Conservation (phyloP, 2,329 filamentous ascomycete species). For the Talaromyces atroroseus region DNA sequence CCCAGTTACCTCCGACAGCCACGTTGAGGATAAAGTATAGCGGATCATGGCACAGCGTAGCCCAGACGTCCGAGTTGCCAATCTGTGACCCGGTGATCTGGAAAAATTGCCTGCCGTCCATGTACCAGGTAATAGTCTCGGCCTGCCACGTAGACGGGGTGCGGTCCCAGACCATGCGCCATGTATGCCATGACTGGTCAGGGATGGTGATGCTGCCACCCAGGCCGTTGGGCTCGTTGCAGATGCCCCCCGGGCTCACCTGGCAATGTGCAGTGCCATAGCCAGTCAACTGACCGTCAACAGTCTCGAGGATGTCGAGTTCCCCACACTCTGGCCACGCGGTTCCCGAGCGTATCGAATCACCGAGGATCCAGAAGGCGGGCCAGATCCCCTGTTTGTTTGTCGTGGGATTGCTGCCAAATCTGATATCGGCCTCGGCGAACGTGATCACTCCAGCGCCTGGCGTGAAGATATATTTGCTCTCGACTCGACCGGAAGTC, state of each 20-base stretch:
- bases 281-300: constrained; percentile 10
- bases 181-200: constrained; percentile 13
- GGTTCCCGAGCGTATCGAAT: constrained; percentile 7
- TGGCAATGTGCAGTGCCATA: constrained; percentile 13
- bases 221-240: constrained; percentile 9
- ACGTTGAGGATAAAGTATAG: constrained; percentile 13
- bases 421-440: constrained; percentile 11
- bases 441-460: constrained; percentile 4
- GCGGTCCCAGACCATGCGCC: constrained; percentile 12
- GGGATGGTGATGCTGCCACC: constrained; percentile 5
- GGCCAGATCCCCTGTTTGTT: constrained; percentile 13
- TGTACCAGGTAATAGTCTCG: constrained; percentile 13
- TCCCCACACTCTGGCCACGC: constrained; percentile 11
- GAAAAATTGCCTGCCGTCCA: constrained; percentile 10
- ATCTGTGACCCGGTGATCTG: constrained; percentile 9
- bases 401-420: constrained; percentile 7
- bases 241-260: constrained; percentile 8
- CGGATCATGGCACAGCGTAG: constrained; percentile 10
- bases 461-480: constrained; percentile 10
- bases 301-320: constrained; percentile 11
- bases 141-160: constrained; percentile 8
- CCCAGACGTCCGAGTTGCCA: constrained; percentile 5
- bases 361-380: constrained; percentile 9
- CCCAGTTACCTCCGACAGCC: constrained; percentile 12
- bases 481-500: constrained; percentile 12